Percentiles rank a stretch among this genome's conserved stretches.
Evolutionary conservation across 1,284 basidiomycete genomes (phyloP).

Genomic region (Apiotrichum siamense): DNA sequence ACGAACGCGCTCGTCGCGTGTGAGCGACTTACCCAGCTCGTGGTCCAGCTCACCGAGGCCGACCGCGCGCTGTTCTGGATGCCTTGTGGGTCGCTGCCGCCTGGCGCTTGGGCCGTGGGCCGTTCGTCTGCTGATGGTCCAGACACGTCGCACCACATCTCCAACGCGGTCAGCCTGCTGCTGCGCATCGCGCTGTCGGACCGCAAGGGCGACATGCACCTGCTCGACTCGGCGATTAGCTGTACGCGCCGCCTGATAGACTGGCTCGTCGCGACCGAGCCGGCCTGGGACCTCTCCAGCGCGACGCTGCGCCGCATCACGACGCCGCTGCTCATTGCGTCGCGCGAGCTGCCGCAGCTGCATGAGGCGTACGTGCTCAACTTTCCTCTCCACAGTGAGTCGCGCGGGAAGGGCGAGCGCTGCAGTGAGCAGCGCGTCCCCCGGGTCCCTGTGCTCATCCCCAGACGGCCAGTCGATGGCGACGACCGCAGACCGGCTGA

Average conservation of each 20-base stretch:
- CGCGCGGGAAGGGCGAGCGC: neutral
- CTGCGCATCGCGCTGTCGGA: slow-evolving; percentile 19
- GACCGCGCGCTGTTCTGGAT: slow-evolving; percentile 29
- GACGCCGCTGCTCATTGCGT: slow-evolving; percentile 14
- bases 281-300: slow-evolving; percentile 29
- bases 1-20: slow-evolving; percentile 11
- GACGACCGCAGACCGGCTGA: slow-evolving; percentile 1
- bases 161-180: slow-evolving; percentile 24
- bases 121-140: neutral
- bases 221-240: neutral
- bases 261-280: slow-evolving; percentile 1
- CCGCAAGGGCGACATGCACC: neutral
- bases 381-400: neutral
- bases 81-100: slow-evolving; percentile 21
- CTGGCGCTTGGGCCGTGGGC: too few species aligned
- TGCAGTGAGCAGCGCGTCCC: too few species aligned
- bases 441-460: neutral
- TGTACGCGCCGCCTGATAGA: slow-evolving; percentile 4
- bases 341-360: slow-evolving; percentile 14
- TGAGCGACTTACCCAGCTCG: slow-evolving; percentile 15
- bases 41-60: slow-evolving; percentile 8
- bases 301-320: slow-evolving; percentile 28
- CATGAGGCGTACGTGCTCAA: slow-evolving; percentile 15
- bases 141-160: slow-evolving; percentile 35
- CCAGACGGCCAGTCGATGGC: neutral